Percentiles rank a stretch among this genome's conserved stretches.
phyloP scores from a whole-genome alignment of 2,329 filamentous ascomycete species.

The Calonectria honghensis region DNA sequence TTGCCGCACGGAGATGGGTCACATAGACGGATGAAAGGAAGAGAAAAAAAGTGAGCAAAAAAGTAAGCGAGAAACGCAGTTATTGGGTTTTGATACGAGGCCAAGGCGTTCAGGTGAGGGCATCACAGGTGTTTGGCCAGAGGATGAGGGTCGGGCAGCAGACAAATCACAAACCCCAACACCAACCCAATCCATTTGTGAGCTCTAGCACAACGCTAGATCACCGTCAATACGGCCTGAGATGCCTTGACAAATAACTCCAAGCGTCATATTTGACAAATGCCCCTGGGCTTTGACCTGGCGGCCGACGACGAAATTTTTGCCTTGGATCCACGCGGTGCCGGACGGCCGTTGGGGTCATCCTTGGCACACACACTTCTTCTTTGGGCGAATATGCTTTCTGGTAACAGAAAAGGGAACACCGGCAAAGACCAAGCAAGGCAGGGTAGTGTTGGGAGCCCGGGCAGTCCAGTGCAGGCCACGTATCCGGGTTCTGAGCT shows the following conservation, averaged over 20 bases:
- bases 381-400: neutral
- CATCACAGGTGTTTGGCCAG: constrained; percentile 8
- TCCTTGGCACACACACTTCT: neutral
- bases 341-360: constrained; percentile 12
- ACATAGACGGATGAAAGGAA: constrained; percentile 30
- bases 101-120: neutral
- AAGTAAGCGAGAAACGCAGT: neutral
- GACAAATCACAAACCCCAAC: neutral
- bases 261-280: constrained; percentile 17
- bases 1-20: constrained; percentile 16
- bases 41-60: constrained; percentile 15
- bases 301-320: constrained; percentile 24
- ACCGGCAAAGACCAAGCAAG: neutral
- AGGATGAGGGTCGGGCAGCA: neutral
- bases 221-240: neutral
- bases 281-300: constrained; percentile 20
- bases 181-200: neutral
- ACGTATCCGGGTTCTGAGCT: constrained; percentile 22
- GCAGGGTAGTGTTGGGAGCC: neutral
- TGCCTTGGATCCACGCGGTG: constrained; percentile 32
- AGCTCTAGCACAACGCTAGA: constrained; percentile 4
- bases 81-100: constrained; percentile 1
- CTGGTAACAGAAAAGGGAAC: neutral
- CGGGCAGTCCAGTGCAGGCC: constrained; percentile 8
- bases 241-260: constrained; percentile 18